These are phyloP conservation scores for Jackrogersella multiformis DNA, from an alignment of 495 filamentous ascomycete genomes.

Conservation along the genomic window DNA sequence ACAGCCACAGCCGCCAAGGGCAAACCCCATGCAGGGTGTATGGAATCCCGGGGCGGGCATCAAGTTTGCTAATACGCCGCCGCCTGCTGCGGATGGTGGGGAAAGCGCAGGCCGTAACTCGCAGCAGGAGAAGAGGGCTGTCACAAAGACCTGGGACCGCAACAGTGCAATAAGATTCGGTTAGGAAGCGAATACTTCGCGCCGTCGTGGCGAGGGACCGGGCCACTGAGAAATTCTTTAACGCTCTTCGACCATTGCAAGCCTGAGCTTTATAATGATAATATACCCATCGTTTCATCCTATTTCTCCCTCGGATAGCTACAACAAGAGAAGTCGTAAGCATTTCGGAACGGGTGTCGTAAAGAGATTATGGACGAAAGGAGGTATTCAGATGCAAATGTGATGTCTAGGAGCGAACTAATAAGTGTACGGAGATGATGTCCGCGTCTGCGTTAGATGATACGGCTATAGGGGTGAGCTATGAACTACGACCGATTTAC, in stretches of 20 bases:
- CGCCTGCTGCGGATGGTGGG: constrained; percentile 14
- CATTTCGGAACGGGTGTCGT: no score
- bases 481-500: neutral
- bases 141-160: constrained; percentile 66
- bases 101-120: constrained; percentile 7
- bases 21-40: constrained; percentile 63
- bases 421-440: no score
- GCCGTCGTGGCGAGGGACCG: neutral
- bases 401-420: no score
- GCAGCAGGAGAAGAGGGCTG: constrained; percentile 35
- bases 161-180: constrained; percentile 71
- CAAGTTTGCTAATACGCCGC: constrained; percentile 64
- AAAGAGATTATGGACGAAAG: neutral
- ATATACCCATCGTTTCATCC: neutral
- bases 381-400: no score
- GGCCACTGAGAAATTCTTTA: neutral
- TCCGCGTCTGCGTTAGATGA: no score
- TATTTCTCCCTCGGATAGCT: no score
- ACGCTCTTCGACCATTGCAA: no score
- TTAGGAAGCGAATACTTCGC: constrained; percentile 44
- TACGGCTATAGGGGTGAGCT: neutral
- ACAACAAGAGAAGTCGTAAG: no score
- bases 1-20: constrained; percentile 61
- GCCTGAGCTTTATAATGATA: neutral
- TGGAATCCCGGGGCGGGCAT: constrained; percentile 86